These are phyloP conservation scores for Poronia punctata DNA, from an alignment of 495 filamentous ascomycete genomes.

Conservation along the genomic window DNA sequence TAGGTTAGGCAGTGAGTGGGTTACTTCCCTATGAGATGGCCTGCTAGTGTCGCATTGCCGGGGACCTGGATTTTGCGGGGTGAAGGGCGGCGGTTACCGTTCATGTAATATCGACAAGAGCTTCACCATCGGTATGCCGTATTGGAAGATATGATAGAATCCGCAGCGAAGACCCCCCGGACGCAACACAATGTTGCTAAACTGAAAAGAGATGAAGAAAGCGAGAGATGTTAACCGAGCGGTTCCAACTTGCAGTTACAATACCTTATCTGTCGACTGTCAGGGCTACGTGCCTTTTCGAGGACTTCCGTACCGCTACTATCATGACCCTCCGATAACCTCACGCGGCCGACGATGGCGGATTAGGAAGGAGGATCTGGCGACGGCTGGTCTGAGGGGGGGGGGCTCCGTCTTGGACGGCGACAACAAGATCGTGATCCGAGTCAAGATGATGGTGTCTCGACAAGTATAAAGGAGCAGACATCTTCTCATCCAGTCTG, in stretches of 20 bases:
- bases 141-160: constrained; percentile 10
- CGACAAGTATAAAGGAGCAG: constrained; percentile 20
- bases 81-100: constrained; percentile 13
- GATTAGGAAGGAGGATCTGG: constrained; percentile 20
- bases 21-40: constrained; percentile 9
- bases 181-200: constrained; percentile 11
- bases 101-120: constrained; percentile 9
- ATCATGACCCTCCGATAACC: constrained; percentile 13
- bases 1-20: no score
- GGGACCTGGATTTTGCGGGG: constrained; percentile 10
- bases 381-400: constrained; percentile 12
- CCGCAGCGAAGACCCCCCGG: constrained; percentile 10
- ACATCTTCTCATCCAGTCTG: constrained; percentile 16
- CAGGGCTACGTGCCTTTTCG: constrained; percentile 19
- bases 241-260: constrained; percentile 14
- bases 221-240: constrained; percentile 2
- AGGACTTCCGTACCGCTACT: constrained; percentile 15
- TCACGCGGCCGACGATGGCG: constrained; percentile 16
- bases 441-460: constrained; percentile 15
- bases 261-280: constrained; percentile 19
- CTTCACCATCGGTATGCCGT: constrained; percentile 9
- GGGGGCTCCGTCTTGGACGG: constrained; percentile 16
- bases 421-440: constrained; percentile 15
- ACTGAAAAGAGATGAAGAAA: constrained; percentile 7
- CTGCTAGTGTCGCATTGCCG: constrained; percentile 9